These are phyloP conservation scores for Venturia effusa DNA, from an alignment of 2,329 filamentous ascomycete genomes.

Conservation along the genomic window DNA sequence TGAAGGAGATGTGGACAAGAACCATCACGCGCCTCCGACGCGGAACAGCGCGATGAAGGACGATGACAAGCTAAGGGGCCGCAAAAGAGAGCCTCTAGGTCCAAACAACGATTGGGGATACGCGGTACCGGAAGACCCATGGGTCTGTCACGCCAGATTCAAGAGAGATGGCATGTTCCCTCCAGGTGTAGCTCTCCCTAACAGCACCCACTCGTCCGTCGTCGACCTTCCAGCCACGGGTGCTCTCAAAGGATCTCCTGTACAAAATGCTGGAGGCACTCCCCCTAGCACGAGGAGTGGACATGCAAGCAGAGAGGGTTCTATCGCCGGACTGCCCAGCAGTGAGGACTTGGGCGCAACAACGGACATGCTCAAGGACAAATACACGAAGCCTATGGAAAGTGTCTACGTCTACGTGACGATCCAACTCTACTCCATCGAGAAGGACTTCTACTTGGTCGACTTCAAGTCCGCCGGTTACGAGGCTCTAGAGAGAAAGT, in stretches of 20 bases:
- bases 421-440: conserved; percentile 91
- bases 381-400: conserved; percentile 33
- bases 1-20: conserved; percentile 9
- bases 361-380: conserved; percentile 3
- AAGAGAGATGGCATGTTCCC: conserved; percentile 65
- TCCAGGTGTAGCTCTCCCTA: conserved; percentile 37
- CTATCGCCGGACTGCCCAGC: background rate
- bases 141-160: conserved; percentile 88
- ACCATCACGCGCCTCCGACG: background rate
- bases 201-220: conserved; percentile 37
- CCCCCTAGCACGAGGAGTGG: conserved; percentile 1
- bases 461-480: conserved; percentile 99
- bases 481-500: conserved; percentile 59
- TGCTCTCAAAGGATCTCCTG: conserved; percentile 5
- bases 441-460: conserved; percentile 77
- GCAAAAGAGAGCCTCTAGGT: conserved; percentile 31
- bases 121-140: conserved; percentile 82
- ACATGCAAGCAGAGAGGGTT: conserved; percentile 6
- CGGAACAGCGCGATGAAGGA: background rate
- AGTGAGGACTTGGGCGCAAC: conserved; percentile 1
- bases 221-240: conserved; percentile 29
- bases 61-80: conserved; percentile 19
- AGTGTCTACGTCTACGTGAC: conserved; percentile 90
- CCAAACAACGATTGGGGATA: conserved; percentile 51
- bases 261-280: background rate